phyloP scores from a whole-genome alignment of 2,329 filamentous ascomycete genomes.

The Penicillium sp. region DNA sequence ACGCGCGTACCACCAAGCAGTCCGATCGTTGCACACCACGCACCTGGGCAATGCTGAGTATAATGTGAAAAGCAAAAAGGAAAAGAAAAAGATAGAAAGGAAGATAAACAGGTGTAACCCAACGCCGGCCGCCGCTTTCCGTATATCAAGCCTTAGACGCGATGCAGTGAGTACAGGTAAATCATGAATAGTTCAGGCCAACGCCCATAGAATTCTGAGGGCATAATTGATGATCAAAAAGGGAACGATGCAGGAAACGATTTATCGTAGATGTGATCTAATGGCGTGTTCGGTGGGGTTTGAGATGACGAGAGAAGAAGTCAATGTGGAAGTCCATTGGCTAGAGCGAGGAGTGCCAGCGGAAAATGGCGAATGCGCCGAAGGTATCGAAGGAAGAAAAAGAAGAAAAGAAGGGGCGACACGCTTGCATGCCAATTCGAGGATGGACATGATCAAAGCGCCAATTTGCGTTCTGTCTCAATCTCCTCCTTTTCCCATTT shows the following conservation, averaged over 20 bases:
- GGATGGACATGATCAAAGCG: not conserved
- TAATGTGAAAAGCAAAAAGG: not conserved
- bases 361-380: not conserved
- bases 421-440: not conserved
- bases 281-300: too few relatives aligned
- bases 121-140: slow-evolving; percentile 16
- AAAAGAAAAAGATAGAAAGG: not conserved
- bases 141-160: slow-evolving; percentile 15
- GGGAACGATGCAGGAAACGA: not conserved
- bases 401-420: not conserved
- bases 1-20: not conserved
- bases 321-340: not conserved
- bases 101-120: not conserved
- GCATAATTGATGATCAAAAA: not conserved
- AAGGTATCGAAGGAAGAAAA: not conserved
- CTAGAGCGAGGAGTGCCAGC: not conserved
- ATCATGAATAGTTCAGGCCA: slow-evolving; percentile 2
- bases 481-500: slow-evolving; percentile 31
- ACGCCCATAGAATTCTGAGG: too few relatives aligned
- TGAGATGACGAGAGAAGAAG: too few relatives aligned
- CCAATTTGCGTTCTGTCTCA: slow-evolving; percentile 11
- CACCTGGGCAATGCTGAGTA: not conserved
- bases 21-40: not conserved
- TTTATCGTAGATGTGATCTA: not conserved
- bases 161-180: slow-evolving; percentile 5